phyloP scores from a whole-genome alignment of 768 basidiomycete genomes.

The Clathrus columnatus region DNA sequence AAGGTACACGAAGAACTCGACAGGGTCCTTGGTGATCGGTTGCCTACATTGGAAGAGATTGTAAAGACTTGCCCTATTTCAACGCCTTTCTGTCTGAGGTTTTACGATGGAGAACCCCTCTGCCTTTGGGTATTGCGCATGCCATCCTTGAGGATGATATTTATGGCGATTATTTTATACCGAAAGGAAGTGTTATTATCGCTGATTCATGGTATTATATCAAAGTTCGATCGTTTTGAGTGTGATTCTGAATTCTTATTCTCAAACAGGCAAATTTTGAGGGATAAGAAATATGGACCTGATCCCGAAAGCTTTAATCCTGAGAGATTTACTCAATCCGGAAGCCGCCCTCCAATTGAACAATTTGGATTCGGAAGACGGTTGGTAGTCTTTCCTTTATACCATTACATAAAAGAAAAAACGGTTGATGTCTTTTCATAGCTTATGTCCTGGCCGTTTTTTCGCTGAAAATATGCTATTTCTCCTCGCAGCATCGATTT shows the following conservation, averaged over 20 bases:
- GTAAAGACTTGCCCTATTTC: constrained; percentile 5
- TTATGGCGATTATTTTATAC: not conserved
- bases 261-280: not conserved
- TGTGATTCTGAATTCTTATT: not conserved
- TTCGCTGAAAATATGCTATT: not conserved
- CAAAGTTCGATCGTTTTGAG: not conserved
- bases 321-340: not conserved
- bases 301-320: not conserved
- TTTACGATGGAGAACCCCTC: not conserved
- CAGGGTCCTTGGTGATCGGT: not conserved
- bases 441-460: not conserved
- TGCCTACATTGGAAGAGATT: too few relatives aligned
- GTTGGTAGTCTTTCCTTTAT: not conserved
- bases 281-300: not conserved
- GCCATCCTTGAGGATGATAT: not conserved
- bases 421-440: not conserved
- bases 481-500: not conserved
- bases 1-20: constrained; percentile 4
- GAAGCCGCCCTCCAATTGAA: not conserved
- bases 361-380: constrained; percentile 2
- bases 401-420: too few relatives aligned
- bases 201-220: not conserved
- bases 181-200: constrained; percentile 1
- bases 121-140: constrained; percentile 1
- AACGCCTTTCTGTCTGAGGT: constrained; percentile 1